These are phyloP conservation scores for Epichloe elymi DNA, from an alignment of 2,329 filamentous ascomycete genomes.

Conservation along the genomic window DNA sequence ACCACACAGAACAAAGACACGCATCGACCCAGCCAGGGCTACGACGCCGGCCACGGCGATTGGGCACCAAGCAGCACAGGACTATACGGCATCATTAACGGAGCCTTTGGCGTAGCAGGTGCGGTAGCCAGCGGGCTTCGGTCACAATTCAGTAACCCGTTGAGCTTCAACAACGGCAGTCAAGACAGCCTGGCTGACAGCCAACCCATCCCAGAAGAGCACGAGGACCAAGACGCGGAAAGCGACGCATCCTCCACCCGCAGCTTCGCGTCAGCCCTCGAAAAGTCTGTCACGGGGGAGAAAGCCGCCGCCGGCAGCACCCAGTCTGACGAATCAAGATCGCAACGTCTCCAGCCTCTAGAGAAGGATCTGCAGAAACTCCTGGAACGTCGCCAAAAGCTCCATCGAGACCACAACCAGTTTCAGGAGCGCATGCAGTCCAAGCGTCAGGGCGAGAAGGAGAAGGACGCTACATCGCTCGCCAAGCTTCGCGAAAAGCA, in stretches of 20 bases:
- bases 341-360: constrained; percentile 14
- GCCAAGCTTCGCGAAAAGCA: constrained; percentile 51
- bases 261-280: constrained; percentile 37
- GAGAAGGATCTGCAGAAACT: constrained; percentile 56
- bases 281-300: constrained; percentile 21
- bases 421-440: constrained; percentile 34
- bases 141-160: constrained; percentile 16
- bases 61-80: constrained; percentile 29
- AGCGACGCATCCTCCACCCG: constrained; percentile 34
- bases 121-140: constrained; percentile 27
- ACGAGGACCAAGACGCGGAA: constrained; percentile 16
- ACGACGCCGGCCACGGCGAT: constrained; percentile 14
- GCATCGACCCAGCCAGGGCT: constrained; percentile 3
- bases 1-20: not conserved
- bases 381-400: constrained; percentile 43
- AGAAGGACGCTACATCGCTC: constrained; percentile 35
- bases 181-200: constrained; percentile 14
- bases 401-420: constrained; percentile 49
- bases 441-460: constrained; percentile 33
- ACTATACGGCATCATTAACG: constrained; percentile 42
- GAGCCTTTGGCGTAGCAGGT: constrained; percentile 37
- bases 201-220: constrained; percentile 12
- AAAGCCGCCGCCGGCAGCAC: constrained; percentile 12
- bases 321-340: constrained; percentile 27
- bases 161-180: constrained; percentile 13